A percentile compares a stretch with the other conserved stretches of the same genome.
Conservation (phyloP, 2,329 filamentous ascomycete species). For the Fonsecaea nubica region DNA sequence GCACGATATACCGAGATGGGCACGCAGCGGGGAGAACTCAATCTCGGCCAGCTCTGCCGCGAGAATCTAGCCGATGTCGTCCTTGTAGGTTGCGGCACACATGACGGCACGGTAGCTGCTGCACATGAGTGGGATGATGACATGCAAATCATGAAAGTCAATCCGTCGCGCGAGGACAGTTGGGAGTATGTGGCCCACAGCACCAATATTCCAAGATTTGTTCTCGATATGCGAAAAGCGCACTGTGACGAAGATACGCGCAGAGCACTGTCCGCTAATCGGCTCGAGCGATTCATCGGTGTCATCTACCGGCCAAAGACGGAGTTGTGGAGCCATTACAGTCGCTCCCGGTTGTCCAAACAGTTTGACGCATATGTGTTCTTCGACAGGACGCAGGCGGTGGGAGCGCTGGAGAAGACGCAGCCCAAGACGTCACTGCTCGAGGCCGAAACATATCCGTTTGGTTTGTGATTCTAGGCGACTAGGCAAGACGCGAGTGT, state of each 20-base stretch:
- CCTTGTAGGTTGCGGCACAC: slow-evolving; percentile 57
- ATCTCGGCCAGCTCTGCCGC: slow-evolving; percentile 62
- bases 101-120: slow-evolving; percentile 61
- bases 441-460: slow-evolving; percentile 60
- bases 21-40: slow-evolving; percentile 53
- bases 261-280: slow-evolving; percentile 47
- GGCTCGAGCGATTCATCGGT: slow-evolving; percentile 60
- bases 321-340: slow-evolving; percentile 59
- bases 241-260: slow-evolving; percentile 47
- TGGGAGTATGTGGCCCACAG: slow-evolving; percentile 60
- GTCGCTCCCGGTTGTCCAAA: slow-evolving; percentile 52
- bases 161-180: slow-evolving; percentile 54
- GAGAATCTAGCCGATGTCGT: slow-evolving; percentile 52
- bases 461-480: slow-evolving; percentile 50
- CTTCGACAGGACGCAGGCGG: slow-evolving; percentile 57
- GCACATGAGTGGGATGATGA: slow-evolving; percentile 59
- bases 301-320: slow-evolving; percentile 61
- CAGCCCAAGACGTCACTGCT: slow-evolving; percentile 54
- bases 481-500: neutral
- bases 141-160: slow-evolving; percentile 58
- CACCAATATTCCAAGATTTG: slow-evolving; percentile 53
- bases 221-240: slow-evolving; percentile 54
- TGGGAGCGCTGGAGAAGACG: slow-evolving; percentile 54
- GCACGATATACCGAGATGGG: slow-evolving; percentile 61
- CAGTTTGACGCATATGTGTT: slow-evolving; percentile 60